Conservation (phyloP, 75 land plant genomes). For the Cupressus sempervirens region DNA sequence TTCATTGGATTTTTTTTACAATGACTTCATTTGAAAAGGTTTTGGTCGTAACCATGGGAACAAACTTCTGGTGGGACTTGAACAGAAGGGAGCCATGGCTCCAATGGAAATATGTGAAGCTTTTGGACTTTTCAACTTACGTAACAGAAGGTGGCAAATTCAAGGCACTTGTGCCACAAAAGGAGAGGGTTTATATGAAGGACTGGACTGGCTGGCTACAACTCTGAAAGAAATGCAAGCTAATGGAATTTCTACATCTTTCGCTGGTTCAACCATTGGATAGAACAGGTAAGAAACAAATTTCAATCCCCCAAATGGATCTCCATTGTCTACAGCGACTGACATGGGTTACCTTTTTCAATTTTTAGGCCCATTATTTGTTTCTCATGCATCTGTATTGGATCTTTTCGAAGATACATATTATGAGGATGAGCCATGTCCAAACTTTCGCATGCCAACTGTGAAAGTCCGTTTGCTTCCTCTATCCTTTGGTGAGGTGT, state of each 20-base stretch:
- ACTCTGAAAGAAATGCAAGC: conserved; percentile 52
- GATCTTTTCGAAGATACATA: not conserved
- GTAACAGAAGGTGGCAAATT: conserved; percentile 54
- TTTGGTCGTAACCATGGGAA: not conserved
- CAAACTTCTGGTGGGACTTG: conserved; percentile 4
- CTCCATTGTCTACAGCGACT: not conserved
- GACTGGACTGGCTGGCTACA: conserved; percentile 53
- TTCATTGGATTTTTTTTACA: not conserved
- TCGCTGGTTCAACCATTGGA: conserved; percentile 24
- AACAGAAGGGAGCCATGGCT: conserved; percentile 49
- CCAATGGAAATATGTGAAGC: conserved; percentile 46
- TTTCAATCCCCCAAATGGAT: no score
- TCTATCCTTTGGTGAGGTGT: not conserved
- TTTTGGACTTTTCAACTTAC: conserved; percentile 37
- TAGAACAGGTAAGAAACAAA: not conserved
- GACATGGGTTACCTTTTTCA: not conserved
- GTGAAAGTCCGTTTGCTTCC: not conserved
- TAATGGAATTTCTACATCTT: conserved; percentile 40
- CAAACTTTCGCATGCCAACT: not conserved
- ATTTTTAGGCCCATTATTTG: not conserved
- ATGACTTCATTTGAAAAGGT: not conserved
- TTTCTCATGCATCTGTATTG: not conserved
- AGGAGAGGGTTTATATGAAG: conserved; percentile 59
- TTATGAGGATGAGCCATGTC: not conserved
- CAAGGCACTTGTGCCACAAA: conserved; percentile 53